A percentile compares a stretch with the other conserved stretches of the same genome.
Conservation (phyloP, 495 filamentous ascomycete species). For the Penicillium lividum region DNA sequence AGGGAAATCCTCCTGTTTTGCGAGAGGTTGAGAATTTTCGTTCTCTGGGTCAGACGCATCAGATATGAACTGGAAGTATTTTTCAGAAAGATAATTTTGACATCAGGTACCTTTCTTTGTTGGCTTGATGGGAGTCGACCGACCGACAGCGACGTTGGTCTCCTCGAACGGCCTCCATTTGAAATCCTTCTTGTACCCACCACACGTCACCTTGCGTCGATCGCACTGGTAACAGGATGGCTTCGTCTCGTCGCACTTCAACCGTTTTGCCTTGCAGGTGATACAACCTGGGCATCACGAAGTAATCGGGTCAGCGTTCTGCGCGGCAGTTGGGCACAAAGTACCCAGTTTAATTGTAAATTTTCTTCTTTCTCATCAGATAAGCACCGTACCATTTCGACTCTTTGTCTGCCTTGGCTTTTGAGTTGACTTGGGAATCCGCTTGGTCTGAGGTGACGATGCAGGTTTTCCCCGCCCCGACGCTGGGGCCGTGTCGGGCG, state of each 20-base stretch:
- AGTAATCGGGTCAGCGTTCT: conserved; percentile 38
- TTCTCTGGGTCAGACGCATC: neutral
- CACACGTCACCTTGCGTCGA: conserved; percentile 68
- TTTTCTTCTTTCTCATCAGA: conserved; percentile 9
- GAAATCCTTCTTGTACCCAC: conserved; percentile 81
- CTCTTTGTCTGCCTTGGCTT: conserved; percentile 83
- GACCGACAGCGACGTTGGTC: conserved; percentile 55
- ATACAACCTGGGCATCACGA: conserved; percentile 61
- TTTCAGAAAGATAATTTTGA: neutral
- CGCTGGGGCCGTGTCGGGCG: conserved; percentile 35
- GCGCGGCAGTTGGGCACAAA: conserved; percentile 13
- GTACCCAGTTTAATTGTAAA: conserved; percentile 5
- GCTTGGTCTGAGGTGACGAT: conserved; percentile 32
- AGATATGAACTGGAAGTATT: neutral
- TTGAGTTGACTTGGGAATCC: conserved; percentile 19
- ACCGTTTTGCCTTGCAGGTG: conserved; percentile 77
- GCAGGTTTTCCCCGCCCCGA: conserved; percentile 34
- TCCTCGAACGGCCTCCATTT: conserved; percentile 84
- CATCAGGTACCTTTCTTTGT: conserved; percentile 48
- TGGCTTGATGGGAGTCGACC: conserved; percentile 27
- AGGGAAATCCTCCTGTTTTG: conserved; percentile 12
- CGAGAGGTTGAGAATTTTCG: neutral
- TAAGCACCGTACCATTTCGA: conserved; percentile 68
- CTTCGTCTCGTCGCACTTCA: conserved; percentile 82
- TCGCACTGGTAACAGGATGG: conserved; percentile 74